phyloP scores from a whole-genome alignment of 495 filamentous ascomycete genomes.

The Penicillium goetzii region DNA sequence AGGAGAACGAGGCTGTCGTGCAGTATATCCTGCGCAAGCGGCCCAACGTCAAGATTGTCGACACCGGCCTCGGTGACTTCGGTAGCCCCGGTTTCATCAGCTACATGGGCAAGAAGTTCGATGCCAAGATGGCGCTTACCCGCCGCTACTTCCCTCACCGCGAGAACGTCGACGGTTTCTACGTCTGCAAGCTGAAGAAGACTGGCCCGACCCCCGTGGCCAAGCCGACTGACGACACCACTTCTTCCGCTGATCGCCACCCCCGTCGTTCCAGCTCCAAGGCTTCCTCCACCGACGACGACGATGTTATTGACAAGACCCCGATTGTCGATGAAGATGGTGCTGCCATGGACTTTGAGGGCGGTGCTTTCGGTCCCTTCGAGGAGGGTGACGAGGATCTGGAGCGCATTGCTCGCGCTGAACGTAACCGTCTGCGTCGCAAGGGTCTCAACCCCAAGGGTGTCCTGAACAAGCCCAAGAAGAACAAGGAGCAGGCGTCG shows the following conservation, averaged over 20 bases:
- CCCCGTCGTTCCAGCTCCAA: constrained; percentile 27
- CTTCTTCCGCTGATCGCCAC: constrained; percentile 22
- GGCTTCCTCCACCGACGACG: constrained; percentile 29
- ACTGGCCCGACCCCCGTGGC: constrained; percentile 69
- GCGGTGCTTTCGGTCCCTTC: constrained; percentile 64
- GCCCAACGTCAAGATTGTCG: constrained; percentile 90
- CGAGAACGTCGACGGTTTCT: constrained; percentile 98
- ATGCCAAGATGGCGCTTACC: constrained; percentile 80
- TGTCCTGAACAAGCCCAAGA: constrained; percentile 50
- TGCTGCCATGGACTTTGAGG: constrained; percentile 33
- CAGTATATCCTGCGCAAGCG: constrained; percentile 88
- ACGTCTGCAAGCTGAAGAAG: constrained; percentile 97
- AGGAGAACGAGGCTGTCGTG: constrained; percentile 93
- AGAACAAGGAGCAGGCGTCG: constrained; percentile 26
- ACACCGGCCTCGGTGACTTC: constrained; percentile 85
- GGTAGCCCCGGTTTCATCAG: constrained; percentile 87
- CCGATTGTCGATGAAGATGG: constrained; percentile 51
- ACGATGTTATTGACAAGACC: constrained; percentile 47
- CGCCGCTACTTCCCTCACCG: constrained; percentile 91
- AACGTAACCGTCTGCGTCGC: constrained; percentile 59
- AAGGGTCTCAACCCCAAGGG: constrained; percentile 71
- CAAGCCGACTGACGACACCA: constrained; percentile 42
- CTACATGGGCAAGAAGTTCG: constrained; percentile 88
- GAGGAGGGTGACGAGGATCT: constrained; percentile 64
- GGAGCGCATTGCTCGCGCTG: constrained; percentile 61